Evolutionary conservation across 176 grass and related monocot species (phyloP).

Genomic region (Aegilops tauschii): DNA sequence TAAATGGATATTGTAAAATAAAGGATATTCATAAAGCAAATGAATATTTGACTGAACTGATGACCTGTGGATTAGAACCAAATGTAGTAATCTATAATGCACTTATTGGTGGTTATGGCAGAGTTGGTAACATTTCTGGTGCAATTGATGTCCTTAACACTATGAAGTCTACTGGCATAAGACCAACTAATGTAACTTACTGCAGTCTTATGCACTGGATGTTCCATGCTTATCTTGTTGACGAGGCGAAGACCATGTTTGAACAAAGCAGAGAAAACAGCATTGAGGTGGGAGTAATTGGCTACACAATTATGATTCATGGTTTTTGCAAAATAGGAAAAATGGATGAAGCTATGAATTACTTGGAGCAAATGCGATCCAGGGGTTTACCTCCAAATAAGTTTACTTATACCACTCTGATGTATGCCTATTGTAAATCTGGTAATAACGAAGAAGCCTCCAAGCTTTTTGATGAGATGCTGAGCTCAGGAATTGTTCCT

Average conservation of each 20-base stretch:
- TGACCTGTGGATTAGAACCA: slow-evolving; percentile 59
- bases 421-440: slow-evolving; percentile 74
- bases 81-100: slow-evolving; percentile 78
- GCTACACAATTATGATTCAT: slow-evolving; percentile 75
- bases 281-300: slow-evolving; percentile 61
- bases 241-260: slow-evolving; percentile 73
- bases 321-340: slow-evolving; percentile 78
- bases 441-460: slow-evolving; percentile 58
- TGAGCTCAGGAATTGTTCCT: slow-evolving; percentile 60
- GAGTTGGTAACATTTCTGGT: slow-evolving; percentile 64
- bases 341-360: slow-evolving; percentile 64
- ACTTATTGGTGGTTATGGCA: slow-evolving; percentile 81
- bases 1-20: slow-evolving; percentile 78
- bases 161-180: slow-evolving; percentile 68
- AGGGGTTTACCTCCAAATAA: slow-evolving; percentile 75
- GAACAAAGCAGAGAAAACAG: slow-evolving; percentile 38
- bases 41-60: slow-evolving; percentile 55
- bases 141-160: slow-evolving; percentile 60
- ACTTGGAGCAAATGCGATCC: slow-evolving; percentile 67
- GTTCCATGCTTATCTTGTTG: slow-evolving; percentile 61
- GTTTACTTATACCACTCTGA: slow-evolving; percentile 76
- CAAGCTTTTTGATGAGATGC: slow-evolving; percentile 78
- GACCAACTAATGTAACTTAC: slow-evolving; percentile 68
- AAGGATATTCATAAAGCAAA: slow-evolving; percentile 80
- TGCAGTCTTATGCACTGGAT: slow-evolving; percentile 75